Base-by-base conservation (phyloP, 2,329 filamentous ascomycete species). In the Neoscytalidium dimidiatum region DNA sequence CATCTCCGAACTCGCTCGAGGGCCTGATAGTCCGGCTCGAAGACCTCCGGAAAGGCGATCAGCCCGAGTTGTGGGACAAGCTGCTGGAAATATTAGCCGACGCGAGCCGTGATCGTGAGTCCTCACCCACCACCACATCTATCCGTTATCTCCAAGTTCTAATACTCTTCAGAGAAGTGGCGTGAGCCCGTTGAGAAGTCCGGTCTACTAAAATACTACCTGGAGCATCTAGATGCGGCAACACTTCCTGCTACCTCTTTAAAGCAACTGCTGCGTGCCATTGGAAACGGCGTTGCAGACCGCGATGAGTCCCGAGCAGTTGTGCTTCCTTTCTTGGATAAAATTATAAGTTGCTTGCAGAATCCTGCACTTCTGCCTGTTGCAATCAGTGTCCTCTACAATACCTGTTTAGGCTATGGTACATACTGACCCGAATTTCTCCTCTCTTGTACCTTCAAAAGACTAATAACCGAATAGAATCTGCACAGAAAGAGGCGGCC, bases 341-440 rank as follows among this genome's bases (percentile, higher is more conserved):
- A 70, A 28, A 68, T 79, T 3, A 66, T 71, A 43, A 66, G 65
- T 17, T 76, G 71, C 48, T 64, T 78, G 3, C 58, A 68, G 11
- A 64, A 68, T 14, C 67, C 71, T 43, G 68, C 72, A 4, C 64
- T 78, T 19, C 64, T 63, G 9, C 62, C 67, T 4, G 75, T 74
- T 17, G 72, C 77, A 51, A 69, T 79, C 33, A 78, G 75, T 43
- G 80, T 81, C 1, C 68, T 82, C 13, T 77, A 79, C 69, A 82
- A 82, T 66, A 74, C 81, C 17, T 80, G 78, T 67, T 76, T 77
- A 21, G 78, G 79, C 56, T 80, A 72, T 65, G 74, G 76, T 79
- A 71, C 19, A 28, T 38, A 26, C n/a, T 28, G n/a, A 33, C 43
- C 23, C 29, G 43, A 9, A 23, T 19, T 3, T n/a, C n/a, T n/a